Conservation (phyloP, 768 basidiomycete species). For the Pleurotus citrinopileatus region DNA sequence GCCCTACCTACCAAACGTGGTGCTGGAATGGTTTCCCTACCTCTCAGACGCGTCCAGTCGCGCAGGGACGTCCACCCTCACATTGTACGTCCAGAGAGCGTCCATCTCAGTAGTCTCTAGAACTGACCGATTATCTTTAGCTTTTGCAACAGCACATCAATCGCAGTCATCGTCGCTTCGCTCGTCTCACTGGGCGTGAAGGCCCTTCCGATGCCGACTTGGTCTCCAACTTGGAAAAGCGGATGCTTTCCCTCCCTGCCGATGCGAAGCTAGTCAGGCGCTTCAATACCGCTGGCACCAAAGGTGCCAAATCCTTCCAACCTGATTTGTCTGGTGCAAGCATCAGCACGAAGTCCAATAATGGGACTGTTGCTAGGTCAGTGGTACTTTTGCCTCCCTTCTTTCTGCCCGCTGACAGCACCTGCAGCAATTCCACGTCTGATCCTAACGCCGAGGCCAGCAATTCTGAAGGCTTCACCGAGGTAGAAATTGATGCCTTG, state of each 20-base stretch:
- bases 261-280: slow-evolving; percentile 36
- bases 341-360: slow-evolving; percentile 10
- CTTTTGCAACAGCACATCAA: slow-evolving; percentile 70
- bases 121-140: slow-evolving; percentile 30
- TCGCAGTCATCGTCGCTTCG: slow-evolving; percentile 58
- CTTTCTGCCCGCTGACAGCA: not conserved
- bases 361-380: not conserved
- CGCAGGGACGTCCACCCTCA: slow-evolving; percentile 16
- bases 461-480: not conserved
- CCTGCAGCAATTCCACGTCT: not conserved
- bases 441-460: not conserved
- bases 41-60: slow-evolving; percentile 13
- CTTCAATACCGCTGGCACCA: slow-evolving; percentile 27
- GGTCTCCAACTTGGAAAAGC: slow-evolving; percentile 43
- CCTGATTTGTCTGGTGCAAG: slow-evolving; percentile 7
- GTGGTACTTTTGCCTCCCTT: not conserved
- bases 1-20: slow-evolving; percentile 25
- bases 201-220: slow-evolving; percentile 49
- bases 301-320: not conserved
- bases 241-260: slow-evolving; percentile 32
- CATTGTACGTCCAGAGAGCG: slow-evolving; percentile 10
- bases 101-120: not conserved
- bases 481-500: slow-evolving; percentile 3
- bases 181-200: slow-evolving; percentile 62
- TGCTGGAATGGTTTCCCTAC: slow-evolving; percentile 14